A percentile compares a stretch with the other conserved stretches of the same genome.
Evolutionary conservation across 2,329 filamentous ascomycete genomes (phyloP).

Genomic region (Rachicladosporium sp.): DNA sequence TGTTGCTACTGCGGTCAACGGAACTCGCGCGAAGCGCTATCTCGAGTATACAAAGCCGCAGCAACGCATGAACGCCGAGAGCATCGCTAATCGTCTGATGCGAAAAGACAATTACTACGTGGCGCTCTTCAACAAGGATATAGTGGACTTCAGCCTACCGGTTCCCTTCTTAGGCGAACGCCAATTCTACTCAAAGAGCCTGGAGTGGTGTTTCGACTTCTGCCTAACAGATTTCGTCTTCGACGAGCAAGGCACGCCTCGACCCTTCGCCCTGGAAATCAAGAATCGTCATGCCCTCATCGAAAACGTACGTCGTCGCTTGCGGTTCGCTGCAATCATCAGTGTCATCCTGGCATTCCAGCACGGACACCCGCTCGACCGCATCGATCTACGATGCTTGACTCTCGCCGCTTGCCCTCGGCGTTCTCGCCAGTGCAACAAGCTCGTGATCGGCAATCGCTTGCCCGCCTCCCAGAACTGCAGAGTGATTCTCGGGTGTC

Average conservation of each 20-base stretch:
- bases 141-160: conserved; percentile 74
- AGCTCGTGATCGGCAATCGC: not conserved
- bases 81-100: conserved; percentile 95
- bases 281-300: conserved; percentile 69
- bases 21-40: conserved; percentile 46
- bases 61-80: conserved; percentile 86
- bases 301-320: conserved; percentile 61
- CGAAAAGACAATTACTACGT: conserved; percentile 94
- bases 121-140: conserved; percentile 92
- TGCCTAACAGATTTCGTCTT: conserved; percentile 92
- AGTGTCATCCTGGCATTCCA: conserved; percentile 61
- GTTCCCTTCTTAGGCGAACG: conserved; percentile 69
- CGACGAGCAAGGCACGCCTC: conserved; percentile 75
- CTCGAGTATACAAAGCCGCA: conserved; percentile 45
- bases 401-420: too few relatives aligned
- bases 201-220: conserved; percentile 85
- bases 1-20: conserved; percentile 60
- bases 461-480: not conserved
- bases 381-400: too few relatives aligned
- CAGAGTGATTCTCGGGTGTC: conserved; percentile 9
- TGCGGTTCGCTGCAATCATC: conserved; percentile 72
- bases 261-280: conserved; percentile 73
- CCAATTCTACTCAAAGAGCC: conserved; percentile 75
- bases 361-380: not conserved
- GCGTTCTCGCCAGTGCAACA: too few relatives aligned